Evolutionary conservation across 495 filamentous ascomycete species (phyloP), one percentile per base, ranked within the genome.

Genomic region (Choiromyces venosus): DNA sequence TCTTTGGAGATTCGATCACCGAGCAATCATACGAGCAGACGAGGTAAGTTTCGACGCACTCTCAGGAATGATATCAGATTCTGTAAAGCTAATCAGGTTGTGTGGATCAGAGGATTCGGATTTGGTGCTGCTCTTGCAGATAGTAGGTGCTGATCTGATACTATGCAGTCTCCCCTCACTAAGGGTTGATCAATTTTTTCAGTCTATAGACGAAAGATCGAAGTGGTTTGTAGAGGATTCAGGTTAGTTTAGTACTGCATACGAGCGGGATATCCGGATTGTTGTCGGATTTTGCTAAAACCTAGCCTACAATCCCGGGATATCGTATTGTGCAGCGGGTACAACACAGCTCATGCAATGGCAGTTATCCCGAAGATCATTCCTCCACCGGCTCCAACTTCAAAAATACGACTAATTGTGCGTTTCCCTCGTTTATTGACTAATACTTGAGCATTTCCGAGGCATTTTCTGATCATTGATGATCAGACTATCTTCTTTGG

Each of bases 401-500:
- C 73, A 76, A 86, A 80, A 82, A 89, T 89, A 79, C 85, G 86
- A 29, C 86, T 92, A 69, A 85, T 96, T 84, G 92, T 95, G 85
- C 71, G 83, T 81, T 33, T 64, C 68, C 52, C 35, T 33, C 39
- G 21, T 77, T 16, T 52, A n/a, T 35, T 19, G 18, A 8, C 25
- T 44, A 19, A 37, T 69, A 16, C 19, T 37, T 14, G 37, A 21
- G 33, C 37, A 64, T 76, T 36, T 66, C 4, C 29, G 35, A 25
- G 21, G 37, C 52, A 78, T 68, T 9, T 70, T 69, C 69, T 77
- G 38, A 77, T 37, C 10, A 19, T 79, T 33, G 65, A 56, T 29
- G 68, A 38, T 37, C 69, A 94, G 91, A 85, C 89, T 35, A 84
- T 97, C 74, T 93, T 95, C 78, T 88, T 96, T 73, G 93, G 93